Conservation (phyloP, 805 yeast genomes). For the Wickerhamiella nectarea region DNA sequence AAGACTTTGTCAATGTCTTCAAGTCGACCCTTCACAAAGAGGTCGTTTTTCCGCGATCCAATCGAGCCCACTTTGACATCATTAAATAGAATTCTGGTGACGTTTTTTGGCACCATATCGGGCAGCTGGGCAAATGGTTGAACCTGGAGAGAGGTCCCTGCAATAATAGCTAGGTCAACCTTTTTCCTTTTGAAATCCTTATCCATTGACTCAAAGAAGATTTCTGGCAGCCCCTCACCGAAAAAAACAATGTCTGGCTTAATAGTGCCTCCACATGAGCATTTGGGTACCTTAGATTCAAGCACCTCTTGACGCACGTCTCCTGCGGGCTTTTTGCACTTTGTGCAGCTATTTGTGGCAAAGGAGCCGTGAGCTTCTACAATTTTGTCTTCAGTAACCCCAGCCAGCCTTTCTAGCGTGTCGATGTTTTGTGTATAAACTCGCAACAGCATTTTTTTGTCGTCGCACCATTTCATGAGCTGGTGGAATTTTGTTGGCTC, state of each 20-base stretch:
- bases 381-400: conserved; percentile 46
- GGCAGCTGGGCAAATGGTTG: conserved; percentile 85
- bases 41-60: conserved; percentile 44
- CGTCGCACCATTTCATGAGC: conserved; percentile 54
- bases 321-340: conserved; percentile 37
- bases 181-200: conserved; percentile 31
- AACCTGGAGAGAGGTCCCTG: conserved; percentile 85
- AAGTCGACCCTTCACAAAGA: conserved; percentile 46
- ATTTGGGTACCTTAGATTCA: conserved; percentile 28
- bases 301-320: conserved; percentile 16
- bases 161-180: conserved; percentile 64
- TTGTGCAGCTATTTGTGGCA: conserved; percentile 70
- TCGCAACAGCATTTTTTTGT: conserved; percentile 46
- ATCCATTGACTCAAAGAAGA: conserved; percentile 60
- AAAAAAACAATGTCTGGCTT: conserved; percentile 93
- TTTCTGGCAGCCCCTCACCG: conserved; percentile 71
- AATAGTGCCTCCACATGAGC: conserved; percentile 62
- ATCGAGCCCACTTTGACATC: conserved; percentile 62
- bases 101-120: conserved; percentile 36
- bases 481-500: conserved; percentile 72
- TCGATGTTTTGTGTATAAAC: conserved; percentile 90
- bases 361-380: conserved; percentile 95
- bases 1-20: conserved; percentile 31
- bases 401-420: conserved; percentile 77
- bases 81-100: conserved; percentile 56